These are phyloP conservation scores for Termitomyces sp. DNA, from an alignment of 768 basidiomycete genomes.

Conservation along the genomic window DNA sequence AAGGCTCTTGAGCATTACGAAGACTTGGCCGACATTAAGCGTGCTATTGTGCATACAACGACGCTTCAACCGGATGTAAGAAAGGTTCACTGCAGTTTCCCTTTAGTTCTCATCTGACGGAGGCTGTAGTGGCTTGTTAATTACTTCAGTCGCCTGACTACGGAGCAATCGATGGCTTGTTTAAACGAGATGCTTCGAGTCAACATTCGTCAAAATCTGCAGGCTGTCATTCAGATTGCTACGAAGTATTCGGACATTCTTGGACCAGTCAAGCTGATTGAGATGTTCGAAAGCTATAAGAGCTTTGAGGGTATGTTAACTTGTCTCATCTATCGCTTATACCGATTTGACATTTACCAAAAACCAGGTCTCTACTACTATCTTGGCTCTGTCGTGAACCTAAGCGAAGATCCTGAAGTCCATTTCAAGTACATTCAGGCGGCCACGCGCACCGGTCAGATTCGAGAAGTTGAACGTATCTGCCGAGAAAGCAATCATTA, in stretches of 20 bases:
- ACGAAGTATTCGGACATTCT: conserved; percentile 99
- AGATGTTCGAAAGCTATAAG: conserved; percentile 98
- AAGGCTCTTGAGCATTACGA: conserved; percentile 98
- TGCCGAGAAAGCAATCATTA: conserved; percentile 97
- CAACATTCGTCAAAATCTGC: conserved; percentile 97
- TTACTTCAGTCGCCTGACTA: conserved; percentile 96
- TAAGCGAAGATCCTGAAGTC: conserved; percentile 94
- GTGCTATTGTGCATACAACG: conserved; percentile 90
- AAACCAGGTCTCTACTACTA: conserved; percentile 90
- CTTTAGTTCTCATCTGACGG: conserved; percentile 7
- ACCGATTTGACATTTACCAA: not conserved
- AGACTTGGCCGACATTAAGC: conserved; percentile 97
- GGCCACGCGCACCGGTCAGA: conserved; percentile 95
- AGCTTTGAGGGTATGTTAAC: conserved; percentile 78
- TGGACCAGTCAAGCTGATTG: conserved; percentile 95
- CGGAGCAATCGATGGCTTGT: conserved; percentile 95
- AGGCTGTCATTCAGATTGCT: conserved; percentile 94
- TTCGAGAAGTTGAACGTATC: conserved; percentile 98
- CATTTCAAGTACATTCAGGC: conserved; percentile 99
- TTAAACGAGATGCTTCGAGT: conserved; percentile 96
- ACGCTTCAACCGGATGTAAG: conserved; percentile 80
- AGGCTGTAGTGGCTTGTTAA: conserved; percentile 82
- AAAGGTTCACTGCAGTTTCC: conserved; percentile 10
- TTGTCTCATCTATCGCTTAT: not conserved
- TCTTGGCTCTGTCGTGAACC: conserved; percentile 95